phyloP scores from a whole-genome alignment of 179 eudicot genomes.

The Heliamphora pulchella region DNA sequence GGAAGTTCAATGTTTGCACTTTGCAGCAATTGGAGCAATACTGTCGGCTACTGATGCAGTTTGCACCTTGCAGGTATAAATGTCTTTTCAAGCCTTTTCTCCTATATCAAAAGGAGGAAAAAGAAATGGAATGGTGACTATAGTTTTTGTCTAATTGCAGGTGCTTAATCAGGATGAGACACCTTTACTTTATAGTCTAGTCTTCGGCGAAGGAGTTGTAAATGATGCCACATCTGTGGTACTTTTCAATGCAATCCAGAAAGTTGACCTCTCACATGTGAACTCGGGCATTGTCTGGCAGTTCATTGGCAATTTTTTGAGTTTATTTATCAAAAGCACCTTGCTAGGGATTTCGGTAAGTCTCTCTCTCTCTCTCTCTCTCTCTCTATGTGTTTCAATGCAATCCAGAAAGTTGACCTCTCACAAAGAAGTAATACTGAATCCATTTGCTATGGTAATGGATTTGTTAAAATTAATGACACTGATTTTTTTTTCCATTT shows the following conservation, averaged over 20 bases:
- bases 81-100: constrained; percentile 7
- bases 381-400: background rate
- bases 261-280: constrained; percentile 34
- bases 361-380: constrained; percentile 14
- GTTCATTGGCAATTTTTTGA: constrained; percentile 41
- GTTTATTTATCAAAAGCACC: constrained; percentile 50
- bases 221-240: constrained; percentile 77
- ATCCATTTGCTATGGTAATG: background rate
- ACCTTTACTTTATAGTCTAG: constrained; percentile 60
- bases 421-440: background rate
- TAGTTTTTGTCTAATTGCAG: constrained; percentile 31
- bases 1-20: constrained; percentile 26
- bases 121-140: background rate
- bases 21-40: constrained; percentile 72
- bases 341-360: constrained; percentile 52
- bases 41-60: constrained; percentile 79
- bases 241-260: constrained; percentile 62
- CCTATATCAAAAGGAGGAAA: background rate
- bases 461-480: background rate
- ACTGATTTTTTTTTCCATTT: background rate
- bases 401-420: too few relatives aligned
- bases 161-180: constrained; percentile 70
- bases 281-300: constrained; percentile 26
- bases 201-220: constrained; percentile 76
- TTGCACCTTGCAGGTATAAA: constrained; percentile 65